Evolutionary conservation across 495 filamentous ascomycete genomes (phyloP), one percentile per base, ranked within the genome.

Genomic region (Beverwykella pulmonaria): DNA sequence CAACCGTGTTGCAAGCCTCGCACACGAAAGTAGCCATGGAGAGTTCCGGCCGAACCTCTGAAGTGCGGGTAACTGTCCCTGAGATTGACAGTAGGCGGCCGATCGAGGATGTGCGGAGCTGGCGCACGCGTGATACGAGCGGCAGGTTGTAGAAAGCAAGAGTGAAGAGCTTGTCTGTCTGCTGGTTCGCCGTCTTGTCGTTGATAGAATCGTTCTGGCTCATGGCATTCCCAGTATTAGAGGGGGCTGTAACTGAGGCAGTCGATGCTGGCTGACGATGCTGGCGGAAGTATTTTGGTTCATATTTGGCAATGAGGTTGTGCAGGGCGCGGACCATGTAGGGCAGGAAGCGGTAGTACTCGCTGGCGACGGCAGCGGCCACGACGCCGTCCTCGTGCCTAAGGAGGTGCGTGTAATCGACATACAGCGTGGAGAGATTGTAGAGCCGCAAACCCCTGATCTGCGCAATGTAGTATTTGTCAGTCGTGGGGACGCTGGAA

Each of bases 101-200:
- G 67, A 99, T 93, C 65, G 94, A 90, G n/a, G 83, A 82, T 26
- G 94, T 96, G 23, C 94, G 88, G 61, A 99, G 83, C 69, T 92
- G 88, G 59, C 94, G 89, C 62, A 99, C 82, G 68, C 94, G 84
- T 4, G 93, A 94, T 29, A 97, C 90, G n/a, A 97, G 82, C 0
- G 94, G 93, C 20, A 99, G 81, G 75, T 98, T 97, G 81, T 97
- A 97, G 76, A 98, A 97, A 14, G 95, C 95, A 27, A 98, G 82
- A 17, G 92, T 84, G 73, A 99, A 99, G 17, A 98, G 78, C 77
- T 96, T 97, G 76, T 99, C 94, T 6, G 95, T 97, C 77, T 96
- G 92, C 74, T 96, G 94, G 75, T 96, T 92, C n/a, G 85, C 85
- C 23, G 89, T 94, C 80, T 91, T 92, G 63, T 83, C 82, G 59